phyloP scores from a whole-genome alignment of 345 rosid species.

The Gossypium sturtianum region DNA sequence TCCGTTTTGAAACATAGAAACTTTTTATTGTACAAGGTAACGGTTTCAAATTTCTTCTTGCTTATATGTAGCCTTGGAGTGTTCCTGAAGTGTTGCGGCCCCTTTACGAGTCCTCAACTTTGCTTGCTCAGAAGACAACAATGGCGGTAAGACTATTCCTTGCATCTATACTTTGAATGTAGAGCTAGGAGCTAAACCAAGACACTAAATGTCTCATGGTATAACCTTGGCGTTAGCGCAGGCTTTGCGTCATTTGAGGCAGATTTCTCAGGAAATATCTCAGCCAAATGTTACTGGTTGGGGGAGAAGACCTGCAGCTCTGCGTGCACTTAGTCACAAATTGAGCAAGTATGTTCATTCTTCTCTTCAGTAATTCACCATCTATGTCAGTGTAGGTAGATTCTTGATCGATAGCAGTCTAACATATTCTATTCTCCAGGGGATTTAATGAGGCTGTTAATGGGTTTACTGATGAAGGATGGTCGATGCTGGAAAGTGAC shows the following conservation, averaged over 20 bases:
- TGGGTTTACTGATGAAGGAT: slow-evolving; percentile 90
- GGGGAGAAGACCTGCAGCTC: slow-evolving; percentile 95
- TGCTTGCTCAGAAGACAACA: slow-evolving; percentile 92
- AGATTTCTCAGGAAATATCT: slow-evolving; percentile 88
- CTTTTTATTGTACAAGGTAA: not conserved
- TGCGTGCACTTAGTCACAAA: slow-evolving; percentile 84
- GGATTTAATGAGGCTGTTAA: slow-evolving; percentile 96
- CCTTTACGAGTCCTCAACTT: slow-evolving; percentile 92
- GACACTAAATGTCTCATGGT: not conserved
- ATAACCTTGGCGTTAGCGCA: slow-evolving; percentile 19
- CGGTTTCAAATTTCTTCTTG: slow-evolving; percentile 3
- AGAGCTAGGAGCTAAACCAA: not conserved
- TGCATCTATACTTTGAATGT: not conserved
- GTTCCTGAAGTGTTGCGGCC: slow-evolving; percentile 98
- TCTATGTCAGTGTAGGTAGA: not conserved
- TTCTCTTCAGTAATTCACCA: not conserved
- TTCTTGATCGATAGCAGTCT: slow-evolving; percentile 6
- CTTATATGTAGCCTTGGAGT: slow-evolving; percentile 70
- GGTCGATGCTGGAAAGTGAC: slow-evolving; percentile 90
- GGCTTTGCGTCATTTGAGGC: slow-evolving; percentile 92
- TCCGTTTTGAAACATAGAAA: slow-evolving; percentile 9
- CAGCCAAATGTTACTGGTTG: slow-evolving; percentile 81
- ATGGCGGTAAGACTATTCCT: slow-evolving; percentile 63
- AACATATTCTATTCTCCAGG: slow-evolving; percentile 34
- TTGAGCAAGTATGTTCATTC: slow-evolving; percentile 60